Evolutionary conservation across 2,329 filamentous ascomycete genomes (phyloP), one percentile per base, ranked within the genome.

Genomic region (Pezicula rhizophila): DNA sequence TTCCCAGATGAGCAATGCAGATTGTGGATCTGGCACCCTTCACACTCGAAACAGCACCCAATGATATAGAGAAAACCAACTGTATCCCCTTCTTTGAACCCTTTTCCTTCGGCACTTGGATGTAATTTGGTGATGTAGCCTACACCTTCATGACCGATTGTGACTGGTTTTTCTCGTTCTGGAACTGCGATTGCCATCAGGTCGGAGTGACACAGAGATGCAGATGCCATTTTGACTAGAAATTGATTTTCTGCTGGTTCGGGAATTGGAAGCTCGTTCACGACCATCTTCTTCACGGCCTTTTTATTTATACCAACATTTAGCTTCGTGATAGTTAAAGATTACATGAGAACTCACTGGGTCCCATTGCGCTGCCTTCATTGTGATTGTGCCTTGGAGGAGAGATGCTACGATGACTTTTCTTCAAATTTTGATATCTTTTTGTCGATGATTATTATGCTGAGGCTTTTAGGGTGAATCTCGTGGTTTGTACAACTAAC

Each of bases 21-120:
- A 49, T 72, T 71, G 52, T 72, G 70, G 1, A 70, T 56, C 62
- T 63, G 60, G 60, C 72, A 76, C 14, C 69, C 70, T 18, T 69
- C 63, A 56, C 73, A 76, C 46, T 69, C 67, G 51, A 72, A 71
- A 54, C 73, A 75, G 51, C 66, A 69, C 4, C 66, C 66, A 26
- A 69, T 64, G 57, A 73, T 71, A 51, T 73, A 73, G 26, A 71
- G 65, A 50, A 73, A 72, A 23, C 73, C 73, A 44, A 75, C 67
- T 1, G 63, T 60, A 48, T 75, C 70, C 14, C 72, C 72, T 6
- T 68, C 52, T 17, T 64, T 59, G 58, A 73, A 71, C 4, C 70
- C 70, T 44, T 68, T 68, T 41, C 52, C 54, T 45, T 64, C 60
- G 3, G 67, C 63, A 3, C 59, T 62, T 1, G 65, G 60, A 47